Percentiles rank a stretch among this genome's conserved stretches.
phyloP scores from a whole-genome alignment of 306 rosid genomes.

The Corylus avellana region DNA sequence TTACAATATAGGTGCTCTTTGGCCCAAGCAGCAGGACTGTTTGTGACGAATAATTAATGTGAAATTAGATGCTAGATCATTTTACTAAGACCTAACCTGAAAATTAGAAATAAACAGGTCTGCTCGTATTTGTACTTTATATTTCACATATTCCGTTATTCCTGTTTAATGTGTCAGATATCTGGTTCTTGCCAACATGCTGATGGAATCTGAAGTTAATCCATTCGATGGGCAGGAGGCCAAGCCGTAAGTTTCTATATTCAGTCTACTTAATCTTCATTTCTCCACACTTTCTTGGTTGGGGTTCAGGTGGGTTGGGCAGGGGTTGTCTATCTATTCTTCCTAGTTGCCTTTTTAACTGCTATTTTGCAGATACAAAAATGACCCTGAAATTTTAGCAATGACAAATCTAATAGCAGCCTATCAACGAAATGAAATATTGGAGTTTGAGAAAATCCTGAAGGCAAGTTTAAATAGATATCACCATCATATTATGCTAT shows the following conservation, averaged over 20 bases:
- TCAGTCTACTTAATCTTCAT: slow-evolving; percentile 22
- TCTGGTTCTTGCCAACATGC: slow-evolving; percentile 84
- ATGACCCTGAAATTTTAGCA: slow-evolving; percentile 96
- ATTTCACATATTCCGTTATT: slow-evolving; percentile 2
- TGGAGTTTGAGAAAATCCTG: slow-evolving; percentile 93
- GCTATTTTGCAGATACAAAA: slow-evolving; percentile 71
- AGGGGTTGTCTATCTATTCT: neutral
- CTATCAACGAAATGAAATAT: slow-evolving; percentile 91
- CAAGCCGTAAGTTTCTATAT: slow-evolving; percentile 51
- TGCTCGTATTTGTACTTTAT: slow-evolving; percentile 9
- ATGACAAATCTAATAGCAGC: slow-evolving; percentile 99
- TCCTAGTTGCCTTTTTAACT: slow-evolving; percentile 15
- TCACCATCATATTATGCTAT: slow-evolving; percentile 16
- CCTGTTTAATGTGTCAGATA: slow-evolving; percentile 52
- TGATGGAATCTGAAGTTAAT: slow-evolving; percentile 70
- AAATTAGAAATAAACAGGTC: slow-evolving; percentile 11
- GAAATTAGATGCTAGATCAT: neutral
- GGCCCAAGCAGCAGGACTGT: slow-evolving; percentile 3
- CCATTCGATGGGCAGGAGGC: slow-evolving; percentile 72
- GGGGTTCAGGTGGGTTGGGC: neutral
- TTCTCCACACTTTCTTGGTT: slow-evolving; percentile 11
- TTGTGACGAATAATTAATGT: neutral
- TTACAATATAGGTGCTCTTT: slow-evolving; percentile 2
- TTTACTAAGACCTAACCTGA: neutral
- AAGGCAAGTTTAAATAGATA: slow-evolving; percentile 52